Base-by-base conservation (phyloP, 2,329 filamentous ascomycete genomes). In the Arthrobotrys pseudoclavata region DNA sequence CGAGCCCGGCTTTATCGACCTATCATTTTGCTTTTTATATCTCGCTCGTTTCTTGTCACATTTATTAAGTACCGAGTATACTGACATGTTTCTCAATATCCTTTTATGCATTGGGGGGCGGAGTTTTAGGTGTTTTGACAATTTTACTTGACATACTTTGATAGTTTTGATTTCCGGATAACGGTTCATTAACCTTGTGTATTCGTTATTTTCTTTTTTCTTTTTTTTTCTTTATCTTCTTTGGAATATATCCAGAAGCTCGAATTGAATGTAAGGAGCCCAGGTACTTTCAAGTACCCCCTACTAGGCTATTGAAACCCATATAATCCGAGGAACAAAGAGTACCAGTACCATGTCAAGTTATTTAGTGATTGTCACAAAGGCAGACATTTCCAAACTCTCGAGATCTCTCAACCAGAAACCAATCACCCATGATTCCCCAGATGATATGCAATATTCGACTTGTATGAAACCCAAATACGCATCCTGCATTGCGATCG, bases 111-210 rank as follows among this genome's bases (percentile, higher is more conserved):
- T 66, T 37, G 53, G 24, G 68, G n/a, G 29, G 69, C 69, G 69
- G 69, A 60, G 69, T 72, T 72, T 18, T 66, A 66, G 69, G 69
- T 72, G 69, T 72, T 72, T 72, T 64, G 69, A 72, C 50, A 52
- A 72, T 66, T 71, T 60, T 24, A 57, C 9, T 60, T 60, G 55
- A 42, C 55, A 60, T 60, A 60, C 69, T 60, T 72, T 72, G 69
- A 60, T 47, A 29, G 69, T 40, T 31, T 60, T 20, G 55, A 42
- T 72, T 72, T 48, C 31, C 55, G 68, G 57, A 71, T 47, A 48
- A 48, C n/a, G 55, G 55, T 60, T 60, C 31, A 42, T 24, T 60
- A 42, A 29, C 22, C 18, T 18, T 2, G 12, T 31, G 47, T 57
- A 31, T 18, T 64, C 57, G 15, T 45, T 64, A 63, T 64, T 71